Percentiles rank a stretch among this genome's conserved stretches.
phyloP scores from a whole-genome alignment of 352 stramenopile species.

The Pythium sp. region DNA sequence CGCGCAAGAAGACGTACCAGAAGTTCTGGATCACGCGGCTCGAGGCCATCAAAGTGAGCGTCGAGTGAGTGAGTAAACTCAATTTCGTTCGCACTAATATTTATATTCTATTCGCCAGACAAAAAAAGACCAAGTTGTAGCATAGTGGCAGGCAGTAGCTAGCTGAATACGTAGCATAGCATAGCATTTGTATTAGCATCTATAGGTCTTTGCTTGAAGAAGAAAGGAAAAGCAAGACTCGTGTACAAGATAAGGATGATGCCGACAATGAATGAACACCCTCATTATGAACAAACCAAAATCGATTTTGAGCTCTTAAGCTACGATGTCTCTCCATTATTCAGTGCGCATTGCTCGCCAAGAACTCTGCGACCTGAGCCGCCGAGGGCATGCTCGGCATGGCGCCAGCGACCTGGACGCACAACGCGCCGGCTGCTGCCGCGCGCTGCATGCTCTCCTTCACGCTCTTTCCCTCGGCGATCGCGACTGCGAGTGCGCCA shows the following conservation, averaged over 20 bases:
- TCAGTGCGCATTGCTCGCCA: conserved; percentile 14
- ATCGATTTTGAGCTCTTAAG: background rate
- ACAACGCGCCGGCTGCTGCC: conserved; percentile 59
- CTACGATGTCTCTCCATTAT: background rate
- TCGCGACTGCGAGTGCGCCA: conserved; percentile 58
- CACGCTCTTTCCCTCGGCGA: conserved; percentile 44
- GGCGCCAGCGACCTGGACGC: conserved; percentile 58
- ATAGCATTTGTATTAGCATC: too few species aligned
- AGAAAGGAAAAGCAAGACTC: background rate
- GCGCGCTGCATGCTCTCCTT: conserved; percentile 54
- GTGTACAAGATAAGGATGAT: background rate
- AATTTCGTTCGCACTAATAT: background rate
- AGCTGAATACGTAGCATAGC: background rate
- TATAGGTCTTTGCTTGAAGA: too few species aligned
- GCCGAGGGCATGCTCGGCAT: conserved; percentile 65
- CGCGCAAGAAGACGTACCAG: conserved; percentile 33
- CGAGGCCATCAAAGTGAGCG: conserved; percentile 20
- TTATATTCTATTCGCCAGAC: conserved; percentile 5
- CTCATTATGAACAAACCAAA: background rate
- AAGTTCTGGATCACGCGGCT: conserved; percentile 18
- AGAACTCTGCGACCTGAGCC: conserved; percentile 29
- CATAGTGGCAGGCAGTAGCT: background rate
- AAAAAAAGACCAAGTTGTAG: conserved; percentile 1
- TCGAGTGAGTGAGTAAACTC: background rate
- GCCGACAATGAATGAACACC: background rate